Evolutionary conservation across 768 basidiomycete genomes (phyloP), one percentile per base, ranked within the genome.

Genomic region (Suillus tomentosus): DNA sequence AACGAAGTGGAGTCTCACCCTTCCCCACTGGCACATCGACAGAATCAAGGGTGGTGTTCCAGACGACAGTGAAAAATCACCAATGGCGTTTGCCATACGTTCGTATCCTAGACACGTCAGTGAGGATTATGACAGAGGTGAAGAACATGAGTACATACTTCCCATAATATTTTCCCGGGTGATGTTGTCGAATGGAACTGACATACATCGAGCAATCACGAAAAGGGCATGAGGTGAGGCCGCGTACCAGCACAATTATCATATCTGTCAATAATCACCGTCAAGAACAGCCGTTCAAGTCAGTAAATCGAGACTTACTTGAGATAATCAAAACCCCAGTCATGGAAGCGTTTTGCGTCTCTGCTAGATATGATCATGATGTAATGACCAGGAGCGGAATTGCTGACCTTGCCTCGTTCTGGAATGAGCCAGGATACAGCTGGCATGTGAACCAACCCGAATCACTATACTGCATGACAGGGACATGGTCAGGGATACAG

Each of bases 391-490:
- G 24, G 31, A 37, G 1, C 8, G n/a, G 60, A 39, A 19, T 34
- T n/a, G 66, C 71, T 24, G 19, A 82, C 84, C 84, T 80, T 24
- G 77, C 84, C 72, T 89, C 87, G 63, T 89, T 86, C 69, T 81
- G 78, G 74, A 80, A 89, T 6, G 87, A 88, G 22, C 87, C 88
- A 24, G 88, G 88, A 70, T 87, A 89, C 13, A 82, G 64, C 53
- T 82, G 80, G 67, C 88, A 89, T 31, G 88, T 89, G 68, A 82
- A 87, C 87, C 87, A 89, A 22, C 88, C 88, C 0, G 88, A 81
- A 67, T 88, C 86, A 64, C 87, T 84, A 65, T 89, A 89, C 87
- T 87, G 54, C 3, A 22, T 45, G 15, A 31, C 51, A 22, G 57
- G 27, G 34, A 13, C 19, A 54, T 34, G 19, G 34, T 60, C n/a